A percentile compares a stretch with the other conserved stretches of the same genome.
These are phyloP conservation scores for Diddensiella santjacobensis DNA, from an alignment of 805 yeast species.

Conservation along the genomic window DNA sequence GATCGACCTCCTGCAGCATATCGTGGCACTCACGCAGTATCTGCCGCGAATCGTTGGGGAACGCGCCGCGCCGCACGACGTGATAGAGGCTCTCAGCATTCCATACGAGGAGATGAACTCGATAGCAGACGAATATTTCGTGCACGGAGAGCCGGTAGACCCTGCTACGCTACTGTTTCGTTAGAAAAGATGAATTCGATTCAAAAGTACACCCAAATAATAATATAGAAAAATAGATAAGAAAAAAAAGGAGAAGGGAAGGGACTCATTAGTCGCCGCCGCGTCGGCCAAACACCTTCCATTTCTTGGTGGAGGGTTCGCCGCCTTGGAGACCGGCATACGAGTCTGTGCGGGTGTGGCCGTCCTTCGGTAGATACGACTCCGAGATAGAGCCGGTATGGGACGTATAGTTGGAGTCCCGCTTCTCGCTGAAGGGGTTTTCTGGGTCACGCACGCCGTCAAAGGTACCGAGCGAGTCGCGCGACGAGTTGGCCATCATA, in stretches of 20 bases:
- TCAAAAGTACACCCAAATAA: background rate
- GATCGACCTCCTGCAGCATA: background rate
- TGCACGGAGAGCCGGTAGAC: background rate
- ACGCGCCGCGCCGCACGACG: background rate
- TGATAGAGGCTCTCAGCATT: background rate
- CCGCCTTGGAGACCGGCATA: slow-evolving; percentile 6
- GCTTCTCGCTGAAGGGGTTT: slow-evolving; percentile 18
- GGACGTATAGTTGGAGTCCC: slow-evolving; percentile 8
- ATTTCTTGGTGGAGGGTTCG: background rate
- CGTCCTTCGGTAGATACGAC: background rate
- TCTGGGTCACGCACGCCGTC: slow-evolving; percentile 3
- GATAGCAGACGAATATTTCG: slow-evolving; percentile 1
- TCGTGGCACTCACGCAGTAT: background rate
- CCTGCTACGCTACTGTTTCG: background rate
- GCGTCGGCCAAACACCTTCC: slow-evolving; percentile 4
- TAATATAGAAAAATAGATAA: no score
- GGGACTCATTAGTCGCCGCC: background rate
- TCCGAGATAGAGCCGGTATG: slow-evolving; percentile 3
- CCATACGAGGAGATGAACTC: slow-evolving; percentile 2
- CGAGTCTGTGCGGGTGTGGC: background rate
- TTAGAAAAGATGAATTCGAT: no score
- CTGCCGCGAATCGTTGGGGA: background rate
- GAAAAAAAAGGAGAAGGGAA: background rate
- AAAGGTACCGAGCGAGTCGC: background rate
- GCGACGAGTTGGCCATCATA: slow-evolving; percentile 27